These are phyloP conservation scores for Phytophthora macrochlamydospora DNA, from an alignment of 352 stramenopile genomes.

Conservation along the genomic window DNA sequence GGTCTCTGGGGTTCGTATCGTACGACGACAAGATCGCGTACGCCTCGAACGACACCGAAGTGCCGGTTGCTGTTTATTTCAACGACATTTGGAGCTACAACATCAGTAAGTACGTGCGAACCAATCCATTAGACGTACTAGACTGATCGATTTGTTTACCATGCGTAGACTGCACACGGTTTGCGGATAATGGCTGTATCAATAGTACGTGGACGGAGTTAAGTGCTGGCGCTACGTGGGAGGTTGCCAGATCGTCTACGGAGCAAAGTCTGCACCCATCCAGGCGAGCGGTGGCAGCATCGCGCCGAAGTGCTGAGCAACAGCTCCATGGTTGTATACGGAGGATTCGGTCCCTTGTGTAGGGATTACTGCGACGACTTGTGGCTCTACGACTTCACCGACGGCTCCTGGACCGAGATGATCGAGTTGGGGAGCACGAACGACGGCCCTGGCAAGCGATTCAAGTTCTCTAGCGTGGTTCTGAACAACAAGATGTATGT, in stretches of 20 bases:
- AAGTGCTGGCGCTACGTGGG: conserved; percentile 87
- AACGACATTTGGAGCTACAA: conserved; percentile 98
- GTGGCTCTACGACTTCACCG: conserved; percentile 93
- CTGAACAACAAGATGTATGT: conserved; percentile 68
- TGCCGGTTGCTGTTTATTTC: conserved; percentile 90
- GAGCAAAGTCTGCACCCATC: conserved; percentile 88
- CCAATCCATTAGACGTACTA: too few relatives aligned
- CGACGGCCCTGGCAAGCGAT: conserved; percentile 88
- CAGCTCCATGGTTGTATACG: conserved; percentile 93
- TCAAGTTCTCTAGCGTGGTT: conserved; percentile 91
- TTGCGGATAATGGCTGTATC: conserved; percentile 85
- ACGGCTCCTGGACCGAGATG: conserved; percentile 91
- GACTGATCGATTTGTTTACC: neutral
- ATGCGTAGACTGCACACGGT: conserved; percentile 76
- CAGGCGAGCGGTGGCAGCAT: conserved; percentile 90
- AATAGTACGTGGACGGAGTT: conserved; percentile 87
- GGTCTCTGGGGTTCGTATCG: conserved; percentile 83
- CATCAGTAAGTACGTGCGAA: conserved; percentile 53
- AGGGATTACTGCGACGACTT: conserved; percentile 97
- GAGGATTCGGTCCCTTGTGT: conserved; percentile 92
- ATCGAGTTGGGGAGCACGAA: conserved; percentile 66
- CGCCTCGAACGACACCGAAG: conserved; percentile 39
- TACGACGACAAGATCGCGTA: conserved; percentile 89
- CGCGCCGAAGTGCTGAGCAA: conserved; percentile 89
- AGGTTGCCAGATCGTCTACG: conserved; percentile 89